Conservation (phyloP, 2,329 filamentous ascomycete genomes). For the Nakataea oryzae region DNA sequence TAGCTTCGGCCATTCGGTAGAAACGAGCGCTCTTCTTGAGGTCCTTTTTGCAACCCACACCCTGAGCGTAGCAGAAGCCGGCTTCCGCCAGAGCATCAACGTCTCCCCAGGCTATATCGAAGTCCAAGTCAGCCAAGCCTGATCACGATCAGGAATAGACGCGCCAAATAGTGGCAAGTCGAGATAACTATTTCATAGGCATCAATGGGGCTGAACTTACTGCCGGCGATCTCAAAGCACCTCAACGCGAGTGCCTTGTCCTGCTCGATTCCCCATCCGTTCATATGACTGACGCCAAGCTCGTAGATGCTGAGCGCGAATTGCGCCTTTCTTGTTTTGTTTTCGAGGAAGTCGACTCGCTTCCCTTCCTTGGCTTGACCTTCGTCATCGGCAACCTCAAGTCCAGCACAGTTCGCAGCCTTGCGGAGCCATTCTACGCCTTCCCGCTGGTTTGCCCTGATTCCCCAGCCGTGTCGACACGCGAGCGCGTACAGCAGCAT, state of each 20-base stretch:
- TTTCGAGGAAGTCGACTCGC: conserved; percentile 54
- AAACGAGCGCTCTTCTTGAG: conserved; percentile 87
- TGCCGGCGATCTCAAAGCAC: conserved; percentile 93
- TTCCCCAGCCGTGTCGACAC: conserved; percentile 94
- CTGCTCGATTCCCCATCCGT: conserved; percentile 94
- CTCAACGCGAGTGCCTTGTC: conserved; percentile 79
- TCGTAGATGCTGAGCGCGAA: conserved; percentile 96
- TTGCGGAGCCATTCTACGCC: conserved; percentile 87
- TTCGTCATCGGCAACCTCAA: conserved; percentile 78
- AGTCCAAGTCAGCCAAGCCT: neutral
- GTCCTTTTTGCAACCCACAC: conserved; percentile 90
- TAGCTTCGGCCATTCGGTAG: conserved; percentile 82
- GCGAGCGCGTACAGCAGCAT: conserved; percentile 96
- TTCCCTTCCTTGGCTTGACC: conserved; percentile 52
- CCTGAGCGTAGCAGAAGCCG: conserved; percentile 92
- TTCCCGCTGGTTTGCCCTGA: conserved; percentile 83
- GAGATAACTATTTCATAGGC: neutral
- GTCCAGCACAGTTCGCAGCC: conserved; percentile 72
- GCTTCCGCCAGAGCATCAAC: conserved; percentile 88
- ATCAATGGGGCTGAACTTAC: conserved; percentile 32
- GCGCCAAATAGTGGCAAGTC: neutral
- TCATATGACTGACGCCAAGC: conserved; percentile 91
- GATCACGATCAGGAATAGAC: neutral
- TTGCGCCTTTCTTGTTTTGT: conserved; percentile 79
- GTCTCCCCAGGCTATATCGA: conserved; percentile 74